Base-by-base conservation (phyloP, 371 early-diverging fungal genomes). In the Apophysomyces ossiformis region DNA sequence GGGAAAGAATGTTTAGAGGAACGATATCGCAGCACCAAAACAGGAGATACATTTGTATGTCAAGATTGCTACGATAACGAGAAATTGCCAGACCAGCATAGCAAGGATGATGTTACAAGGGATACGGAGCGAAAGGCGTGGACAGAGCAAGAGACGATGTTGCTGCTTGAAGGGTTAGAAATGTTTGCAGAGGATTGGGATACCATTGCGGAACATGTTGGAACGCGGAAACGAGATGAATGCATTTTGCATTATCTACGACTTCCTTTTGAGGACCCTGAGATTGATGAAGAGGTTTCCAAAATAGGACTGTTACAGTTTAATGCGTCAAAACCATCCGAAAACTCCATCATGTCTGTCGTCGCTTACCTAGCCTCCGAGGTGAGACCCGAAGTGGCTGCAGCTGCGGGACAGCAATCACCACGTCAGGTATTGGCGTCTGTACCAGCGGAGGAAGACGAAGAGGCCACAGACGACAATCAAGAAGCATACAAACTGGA, bases 311-410 rank as follows among this genome's bases (percentile, higher is more conserved):
- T 82, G n/a, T 62, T 79, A 16, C 79, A 75, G 39, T 93, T 18
- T 75, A 91, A 26, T 73, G 67, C 44, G 59, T 73, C 12, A 61
- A 13, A 77, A 83, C 79, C 50, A 79, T 90, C 89, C 0, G 94
- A 95, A 41, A 99, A 99, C 73, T 99, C 99, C 0, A 92, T 98
- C 18, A 91, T 98, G 93, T 88, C 94, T 7, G 90, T 97, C 0
- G 94, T 98, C 1, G 95, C 99, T 0, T 98, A 98, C 70, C 77
- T 99, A 70, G 95, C 96, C 1, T 89, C 94, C 16, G 87, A 92
- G 7, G 97, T 99, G 8, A 86, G 92, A 70, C 97, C 99, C 0
- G 84, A 90, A 32, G 95, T 99, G 1, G 99, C 98, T 1, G 87
- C 91, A 7, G 95, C 94, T 1, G 95, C 96, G 8, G 96, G 36